Conservation (phyloP, 805 yeast species). For the Ogataea wickerhamii region DNA sequence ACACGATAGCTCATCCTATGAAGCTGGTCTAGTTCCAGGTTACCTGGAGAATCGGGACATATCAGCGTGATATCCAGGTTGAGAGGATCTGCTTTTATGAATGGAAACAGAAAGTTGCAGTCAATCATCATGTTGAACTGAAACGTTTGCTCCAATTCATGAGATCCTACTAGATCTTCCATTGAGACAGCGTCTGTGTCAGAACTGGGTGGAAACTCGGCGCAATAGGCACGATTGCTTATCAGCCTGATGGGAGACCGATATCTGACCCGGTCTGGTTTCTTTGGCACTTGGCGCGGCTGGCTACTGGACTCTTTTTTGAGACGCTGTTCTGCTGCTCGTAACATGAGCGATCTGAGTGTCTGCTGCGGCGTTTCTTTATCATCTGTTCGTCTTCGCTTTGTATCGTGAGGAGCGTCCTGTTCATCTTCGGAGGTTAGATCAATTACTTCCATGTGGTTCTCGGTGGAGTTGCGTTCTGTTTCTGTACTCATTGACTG, state of each 20-base stretch:
- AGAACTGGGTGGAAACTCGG: constrained; percentile 16
- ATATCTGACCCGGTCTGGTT: not conserved
- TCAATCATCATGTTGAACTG: constrained; percentile 35
- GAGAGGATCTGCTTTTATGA: constrained; percentile 20
- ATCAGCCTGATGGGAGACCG: constrained; percentile 28
- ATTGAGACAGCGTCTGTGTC: constrained; percentile 28
- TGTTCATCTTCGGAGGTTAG: constrained; percentile 10
- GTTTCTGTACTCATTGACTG: constrained; percentile 5
- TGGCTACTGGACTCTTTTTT: constrained; percentile 2
- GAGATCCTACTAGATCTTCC: constrained; percentile 26
- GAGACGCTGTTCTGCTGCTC: constrained; percentile 23
- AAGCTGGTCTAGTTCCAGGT: constrained; percentile 35
- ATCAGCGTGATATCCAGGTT: constrained; percentile 26
- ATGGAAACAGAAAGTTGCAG: constrained; percentile 22
- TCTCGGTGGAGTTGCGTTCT: not conserved
- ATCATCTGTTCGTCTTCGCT: not conserved
- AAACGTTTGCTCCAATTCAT: constrained; percentile 22
- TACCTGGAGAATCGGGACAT: constrained; percentile 30
- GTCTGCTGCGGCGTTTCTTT: not conserved
- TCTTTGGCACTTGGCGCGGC: not conserved
- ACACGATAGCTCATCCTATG: constrained; percentile 20
- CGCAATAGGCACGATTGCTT: constrained; percentile 22
- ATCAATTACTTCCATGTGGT: constrained; percentile 9
- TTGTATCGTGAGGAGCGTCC: not conserved
- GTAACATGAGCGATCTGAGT: constrained; percentile 19